A percentile compares a stretch with the other conserved stretches of the same genome.
Conservation (phyloP, 768 basidiomycete genomes). For the Paxillus involutus region DNA sequence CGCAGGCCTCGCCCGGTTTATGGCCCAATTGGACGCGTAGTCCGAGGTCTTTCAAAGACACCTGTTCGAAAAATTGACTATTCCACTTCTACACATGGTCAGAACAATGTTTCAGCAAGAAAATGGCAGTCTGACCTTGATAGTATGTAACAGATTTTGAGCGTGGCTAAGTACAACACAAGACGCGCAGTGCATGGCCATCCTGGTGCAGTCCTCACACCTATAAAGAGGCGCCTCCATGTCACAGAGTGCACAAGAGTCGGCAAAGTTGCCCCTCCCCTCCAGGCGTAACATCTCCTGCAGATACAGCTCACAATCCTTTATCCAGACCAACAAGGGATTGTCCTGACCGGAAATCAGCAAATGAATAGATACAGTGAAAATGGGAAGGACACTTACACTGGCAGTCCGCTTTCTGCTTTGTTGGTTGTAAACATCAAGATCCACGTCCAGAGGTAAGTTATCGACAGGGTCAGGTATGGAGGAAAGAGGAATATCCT, state of each 20-base stretch:
- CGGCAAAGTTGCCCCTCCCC: background rate
- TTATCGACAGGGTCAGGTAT: too few species aligned
- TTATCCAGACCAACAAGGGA: constrained; percentile 3
- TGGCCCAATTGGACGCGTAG: constrained; percentile 25
- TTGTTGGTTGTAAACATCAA: too few species aligned
- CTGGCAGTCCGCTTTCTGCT: too few species aligned
- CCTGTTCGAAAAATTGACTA: constrained; percentile 11
- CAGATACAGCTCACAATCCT: background rate
- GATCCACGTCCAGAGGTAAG: too few species aligned
- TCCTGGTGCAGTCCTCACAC: constrained; percentile 1
- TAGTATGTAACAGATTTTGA: background rate
- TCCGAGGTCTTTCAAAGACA: constrained; percentile 17
- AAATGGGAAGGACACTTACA: too few species aligned
- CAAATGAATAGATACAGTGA: too few species aligned
- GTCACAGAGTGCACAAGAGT: background rate
- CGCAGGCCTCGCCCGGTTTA: constrained; percentile 9
- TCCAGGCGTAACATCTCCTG: constrained; percentile 3
- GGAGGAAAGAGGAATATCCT: too few species aligned
- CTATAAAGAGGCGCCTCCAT: background rate
- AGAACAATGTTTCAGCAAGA: too few species aligned
- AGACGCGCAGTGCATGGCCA: background rate
- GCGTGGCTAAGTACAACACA: background rate
- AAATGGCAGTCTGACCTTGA: constrained; percentile 1
- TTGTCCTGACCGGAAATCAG: background rate
- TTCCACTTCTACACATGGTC: constrained; percentile 17